Percentiles rank a stretch among this genome's conserved stretches.
Evolutionary conservation across 2,329 filamentous ascomycete genomes (phyloP).

Genomic region (Epichloe gansuensis): DNA sequence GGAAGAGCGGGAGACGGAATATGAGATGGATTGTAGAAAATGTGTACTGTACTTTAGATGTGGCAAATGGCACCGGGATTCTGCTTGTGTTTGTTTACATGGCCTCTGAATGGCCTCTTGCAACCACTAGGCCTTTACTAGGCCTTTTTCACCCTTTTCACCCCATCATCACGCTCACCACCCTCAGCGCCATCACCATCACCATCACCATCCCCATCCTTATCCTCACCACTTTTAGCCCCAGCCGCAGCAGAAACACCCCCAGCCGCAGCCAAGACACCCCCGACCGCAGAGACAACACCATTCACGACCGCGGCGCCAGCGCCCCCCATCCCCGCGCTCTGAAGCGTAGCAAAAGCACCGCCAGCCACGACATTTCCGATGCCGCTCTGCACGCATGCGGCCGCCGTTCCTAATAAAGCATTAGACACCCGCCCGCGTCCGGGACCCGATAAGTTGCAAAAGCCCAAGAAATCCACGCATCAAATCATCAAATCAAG

Average conservation of each 20-base stretch:
- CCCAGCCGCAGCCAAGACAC: neutral
- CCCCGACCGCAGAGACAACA: constrained; percentile 8
- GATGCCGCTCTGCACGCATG: constrained; percentile 12
- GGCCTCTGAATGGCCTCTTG: too few species aligned
- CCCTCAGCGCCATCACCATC: neutral
- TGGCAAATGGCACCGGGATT: too few species aligned
- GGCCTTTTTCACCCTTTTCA: neutral
- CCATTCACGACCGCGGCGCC: constrained; percentile 12
- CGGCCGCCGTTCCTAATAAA: neutral
- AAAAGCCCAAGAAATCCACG: too few species aligned
- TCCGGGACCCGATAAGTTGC: too few species aligned
- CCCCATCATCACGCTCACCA: neutral
- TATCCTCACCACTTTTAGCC: too few species aligned
- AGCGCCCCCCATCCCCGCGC: constrained; percentile 18
- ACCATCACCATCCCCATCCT: neutral
- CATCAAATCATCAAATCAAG: too few species aligned
- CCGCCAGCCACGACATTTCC: constrained; percentile 15
- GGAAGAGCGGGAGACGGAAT: neutral
- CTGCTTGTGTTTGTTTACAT: too few species aligned
- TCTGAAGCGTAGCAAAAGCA: constrained; percentile 19
- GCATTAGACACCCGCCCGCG: neutral
- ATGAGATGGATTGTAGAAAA: neutral
- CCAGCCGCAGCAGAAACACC: accelerated
- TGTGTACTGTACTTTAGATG: too few species aligned
- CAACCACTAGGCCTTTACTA: too few species aligned